Evolutionary conservation across 23 red algal genomes (phyloP), one percentile per base, ranked within the genome.

Genomic region (Gracilaria caudata): DNA sequence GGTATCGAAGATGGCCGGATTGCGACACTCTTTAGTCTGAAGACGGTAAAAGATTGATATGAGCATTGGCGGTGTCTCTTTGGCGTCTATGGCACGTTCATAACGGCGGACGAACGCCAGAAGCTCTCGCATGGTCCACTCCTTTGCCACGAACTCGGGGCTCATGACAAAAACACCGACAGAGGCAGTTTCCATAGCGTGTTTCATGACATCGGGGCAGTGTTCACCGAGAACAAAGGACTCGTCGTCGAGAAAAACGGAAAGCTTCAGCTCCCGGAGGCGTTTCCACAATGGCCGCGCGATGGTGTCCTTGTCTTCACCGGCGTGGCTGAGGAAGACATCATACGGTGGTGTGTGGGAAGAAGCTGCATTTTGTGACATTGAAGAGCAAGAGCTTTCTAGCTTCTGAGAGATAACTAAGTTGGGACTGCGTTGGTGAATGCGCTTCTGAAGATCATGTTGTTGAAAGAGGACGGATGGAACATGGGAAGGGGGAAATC

Each of bases 271-370:
- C 7, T 21, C 5, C 5, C 68, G 4, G 6, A 73, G 68, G 21
- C 40, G 34, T 12, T 73, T 21, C 4, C 12, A 39, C 34, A 73
- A 46, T 10, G 68, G 68, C 7, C 68, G 34, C 4, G 68, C 26
- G 5, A 73, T 73, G 20, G 68, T 39, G 5, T 79, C 75, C 75
- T 79, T 79, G 45, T 79, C 75, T 56, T 39, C 28, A 14, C 75
- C 75, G 14, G 75, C 75, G 25, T 79, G 75, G 43, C 75, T 79
- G 43, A 79, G 26, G 30, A 79, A 79, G 19, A 49, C 25, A 10
- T 12, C 40, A 33, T n/a, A 79, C 75, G 5, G 57, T 61, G 4
- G 57, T 10, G 57, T 61, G 4, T 61, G 57, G 20, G 57, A 61
- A 20, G 57, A 61, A 61, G 57, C 5, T 6, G 57, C 17, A 29